A percentile compares a stretch with the other conserved stretches of the same genome.
Evolutionary conservation across 225 moss, liverwort and hornwort species (phyloP).

Genomic region (Polytrichum commune): DNA sequence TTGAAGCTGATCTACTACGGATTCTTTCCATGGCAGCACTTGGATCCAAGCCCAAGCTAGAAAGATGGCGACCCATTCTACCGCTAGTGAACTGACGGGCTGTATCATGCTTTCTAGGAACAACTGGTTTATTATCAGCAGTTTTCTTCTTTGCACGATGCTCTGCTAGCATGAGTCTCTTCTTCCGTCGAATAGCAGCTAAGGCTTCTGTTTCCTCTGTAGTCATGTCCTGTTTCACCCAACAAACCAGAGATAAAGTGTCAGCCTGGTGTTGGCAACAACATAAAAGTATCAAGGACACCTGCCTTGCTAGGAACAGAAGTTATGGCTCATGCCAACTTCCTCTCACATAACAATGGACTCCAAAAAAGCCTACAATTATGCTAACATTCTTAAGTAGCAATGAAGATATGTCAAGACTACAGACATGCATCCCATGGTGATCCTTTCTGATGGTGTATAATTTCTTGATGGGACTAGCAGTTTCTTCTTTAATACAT

Average conservation of each 20-base stretch:
- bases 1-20: conserved; percentile 73
- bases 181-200: conserved; percentile 88
- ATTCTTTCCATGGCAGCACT: conserved; percentile 74
- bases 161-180: conserved; percentile 78
- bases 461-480: too few species aligned
- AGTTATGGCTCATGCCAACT: too few species aligned
- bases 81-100: conserved; percentile 70
- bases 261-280: neutral
- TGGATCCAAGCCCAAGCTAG: conserved; percentile 86
- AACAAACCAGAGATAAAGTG: neutral
- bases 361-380: too few species aligned
- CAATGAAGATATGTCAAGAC: too few species aligned
- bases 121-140: conserved; percentile 84
- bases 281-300: too few species aligned
- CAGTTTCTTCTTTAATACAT: too few species aligned
- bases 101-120: conserved; percentile 84
- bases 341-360: too few species aligned
- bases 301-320: too few species aligned
- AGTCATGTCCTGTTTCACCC: conserved; percentile 48
- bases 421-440: too few species aligned
- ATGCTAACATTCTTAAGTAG: too few species aligned
- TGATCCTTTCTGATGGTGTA: too few species aligned
- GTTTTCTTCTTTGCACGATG: conserved; percentile 88
- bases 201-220: conserved; percentile 80
- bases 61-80: conserved; percentile 92